Evolutionary conservation across 2,329 filamentous ascomycete species (phyloP).

Genomic region (Penicillium oxalicum): DNA sequence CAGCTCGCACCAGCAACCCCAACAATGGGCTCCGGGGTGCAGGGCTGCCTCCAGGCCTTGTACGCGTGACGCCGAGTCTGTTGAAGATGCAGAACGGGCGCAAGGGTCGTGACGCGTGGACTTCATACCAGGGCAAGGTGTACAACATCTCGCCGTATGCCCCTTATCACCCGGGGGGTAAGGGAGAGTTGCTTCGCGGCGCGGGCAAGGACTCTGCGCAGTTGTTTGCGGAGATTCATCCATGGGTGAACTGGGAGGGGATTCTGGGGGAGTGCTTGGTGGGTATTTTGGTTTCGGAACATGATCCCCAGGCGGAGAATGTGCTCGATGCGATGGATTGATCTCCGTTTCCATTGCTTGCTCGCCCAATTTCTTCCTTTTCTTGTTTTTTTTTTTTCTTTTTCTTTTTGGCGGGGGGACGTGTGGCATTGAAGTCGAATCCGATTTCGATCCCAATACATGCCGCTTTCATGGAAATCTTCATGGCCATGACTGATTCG

Average conservation of each 20-base stretch:
- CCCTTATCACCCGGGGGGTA: conserved; percentile 80
- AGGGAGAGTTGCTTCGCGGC: conserved; percentile 56
- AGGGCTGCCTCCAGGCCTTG: conserved; percentile 48
- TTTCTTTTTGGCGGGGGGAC: neutral
- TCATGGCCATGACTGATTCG: too few relatives aligned
- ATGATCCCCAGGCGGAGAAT: conserved; percentile 35
- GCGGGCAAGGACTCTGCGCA: conserved; percentile 61
- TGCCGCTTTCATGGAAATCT: too few relatives aligned
- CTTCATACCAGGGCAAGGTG: conserved; percentile 77
- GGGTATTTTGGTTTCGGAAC: conserved; percentile 55
- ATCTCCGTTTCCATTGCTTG: conserved; percentile 9
- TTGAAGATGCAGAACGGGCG: conserved; percentile 74
- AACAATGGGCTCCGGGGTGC: conserved; percentile 60
- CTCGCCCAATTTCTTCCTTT: neutral
- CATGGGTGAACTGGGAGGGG: conserved; percentile 65
- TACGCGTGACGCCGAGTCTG: conserved; percentile 74
- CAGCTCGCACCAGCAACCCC: conserved; percentile 61
- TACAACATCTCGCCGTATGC: conserved; percentile 92
- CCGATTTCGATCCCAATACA: too few relatives aligned
- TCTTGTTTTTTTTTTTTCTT: neutral
- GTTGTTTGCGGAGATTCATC: conserved; percentile 59
- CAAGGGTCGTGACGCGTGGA: conserved; percentile 84
- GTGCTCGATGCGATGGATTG: conserved; percentile 57
- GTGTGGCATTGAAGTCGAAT: too few relatives aligned
- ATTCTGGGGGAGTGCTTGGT: conserved; percentile 58